Evolutionary conservation across 192 early-diverging fungal genomes (phyloP).

Genomic region (Obelidium mucronatum): DNA sequence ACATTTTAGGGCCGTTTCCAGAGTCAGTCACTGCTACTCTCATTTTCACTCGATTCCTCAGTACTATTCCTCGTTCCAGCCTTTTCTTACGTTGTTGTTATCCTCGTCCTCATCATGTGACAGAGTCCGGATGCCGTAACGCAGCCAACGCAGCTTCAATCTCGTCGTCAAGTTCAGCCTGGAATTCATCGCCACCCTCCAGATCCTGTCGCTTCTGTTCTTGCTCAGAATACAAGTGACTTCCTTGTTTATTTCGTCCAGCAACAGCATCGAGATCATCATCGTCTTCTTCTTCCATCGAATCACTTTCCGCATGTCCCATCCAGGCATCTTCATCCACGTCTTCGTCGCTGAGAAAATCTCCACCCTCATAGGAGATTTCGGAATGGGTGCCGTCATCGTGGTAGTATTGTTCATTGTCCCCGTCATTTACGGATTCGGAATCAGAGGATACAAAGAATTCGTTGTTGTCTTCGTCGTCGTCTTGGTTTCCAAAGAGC

Average conservation of each 20-base stretch:
- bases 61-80: not conserved
- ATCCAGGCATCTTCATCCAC: not conserved
- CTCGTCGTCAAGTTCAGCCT: not conserved
- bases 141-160: constrained; percentile 4
- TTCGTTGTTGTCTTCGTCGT: not conserved
- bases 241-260: not conserved
- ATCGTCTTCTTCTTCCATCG: not conserved
- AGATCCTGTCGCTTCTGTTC: not conserved
- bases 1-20: not conserved
- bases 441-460: not conserved
- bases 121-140: too few species aligned
- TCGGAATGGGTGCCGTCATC: not conserved
- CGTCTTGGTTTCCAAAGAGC: not conserved
- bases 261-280: not conserved
- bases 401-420: not conserved
- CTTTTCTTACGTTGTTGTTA: too few species aligned
- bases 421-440: not conserved
- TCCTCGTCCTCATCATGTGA: too few species aligned
- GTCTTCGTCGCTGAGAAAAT: not conserved
- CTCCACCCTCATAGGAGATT: not conserved
- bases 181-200: not conserved
- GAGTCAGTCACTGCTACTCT: not conserved
- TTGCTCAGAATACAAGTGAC: not conserved
- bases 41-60: not conserved
- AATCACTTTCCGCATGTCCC: not conserved